Percentiles rank a stretch among this genome's conserved stretches.
phyloP scores from a whole-genome alignment of 768 basidiomycete genomes.

The Suillus brevipes region DNA sequence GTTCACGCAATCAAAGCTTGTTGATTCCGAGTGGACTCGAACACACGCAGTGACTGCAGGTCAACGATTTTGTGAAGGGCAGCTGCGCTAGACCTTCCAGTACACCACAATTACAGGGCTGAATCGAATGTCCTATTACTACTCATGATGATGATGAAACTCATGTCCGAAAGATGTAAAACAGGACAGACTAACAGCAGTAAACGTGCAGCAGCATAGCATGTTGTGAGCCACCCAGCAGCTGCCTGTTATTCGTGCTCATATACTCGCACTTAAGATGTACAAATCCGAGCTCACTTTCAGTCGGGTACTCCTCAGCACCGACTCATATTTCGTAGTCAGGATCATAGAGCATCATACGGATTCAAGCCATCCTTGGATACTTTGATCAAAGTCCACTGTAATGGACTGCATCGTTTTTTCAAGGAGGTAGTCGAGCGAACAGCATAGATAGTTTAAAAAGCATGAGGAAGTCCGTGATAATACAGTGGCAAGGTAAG shows the following conservation, averaged over 20 bases:
- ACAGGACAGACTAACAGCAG: not conserved
- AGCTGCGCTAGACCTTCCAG: not conserved
- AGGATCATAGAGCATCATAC: not conserved
- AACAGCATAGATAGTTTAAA: conserved; percentile 2
- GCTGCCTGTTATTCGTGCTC: no score
- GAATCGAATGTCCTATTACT: not conserved
- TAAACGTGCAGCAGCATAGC: no score
- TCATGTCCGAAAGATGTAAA: not conserved
- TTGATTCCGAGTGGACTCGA: not conserved
- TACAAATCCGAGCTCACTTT: not conserved
- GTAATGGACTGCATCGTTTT: not conserved
- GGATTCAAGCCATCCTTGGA: not conserved
- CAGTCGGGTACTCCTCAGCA: not conserved
- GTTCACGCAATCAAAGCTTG: not conserved
- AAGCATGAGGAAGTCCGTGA: conserved; percentile 11
- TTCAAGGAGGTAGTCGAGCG: not conserved
- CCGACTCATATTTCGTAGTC: not conserved
- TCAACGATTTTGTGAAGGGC: not conserved
- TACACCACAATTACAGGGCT: not conserved
- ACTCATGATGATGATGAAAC: not conserved
- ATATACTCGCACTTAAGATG: not conserved
- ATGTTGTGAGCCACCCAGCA: not conserved
- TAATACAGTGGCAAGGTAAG: conserved; percentile 32
- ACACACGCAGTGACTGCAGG: not conserved
- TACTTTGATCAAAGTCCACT: not conserved